Evolutionary conservation across 305 asterid species (phyloP).

Genomic region (Ilex paraguariensis): DNA sequence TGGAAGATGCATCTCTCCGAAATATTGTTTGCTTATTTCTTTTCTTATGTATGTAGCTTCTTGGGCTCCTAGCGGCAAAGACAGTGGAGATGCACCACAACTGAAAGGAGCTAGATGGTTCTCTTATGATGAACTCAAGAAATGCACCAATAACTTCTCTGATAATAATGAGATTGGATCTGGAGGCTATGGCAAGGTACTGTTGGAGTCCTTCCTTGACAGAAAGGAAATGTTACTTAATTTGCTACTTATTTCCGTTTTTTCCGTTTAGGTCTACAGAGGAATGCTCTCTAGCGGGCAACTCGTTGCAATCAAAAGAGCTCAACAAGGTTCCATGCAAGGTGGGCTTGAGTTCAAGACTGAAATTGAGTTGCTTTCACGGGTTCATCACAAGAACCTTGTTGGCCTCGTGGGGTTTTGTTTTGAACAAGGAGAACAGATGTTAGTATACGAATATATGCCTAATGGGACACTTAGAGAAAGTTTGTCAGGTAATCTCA

Average conservation of each 20-base stretch:
- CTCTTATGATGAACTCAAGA: conserved; percentile 89
- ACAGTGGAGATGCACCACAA: conserved; percentile 95
- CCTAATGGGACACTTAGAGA: conserved; percentile 76
- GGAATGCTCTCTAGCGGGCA: conserved; percentile 70
- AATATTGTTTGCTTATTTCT: not conserved
- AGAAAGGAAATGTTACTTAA: not conserved
- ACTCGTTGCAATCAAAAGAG: conserved; percentile 74
- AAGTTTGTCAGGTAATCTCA: conserved; percentile 55
- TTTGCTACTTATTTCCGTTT: conserved; percentile 4
- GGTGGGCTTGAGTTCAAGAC: conserved; percentile 94
- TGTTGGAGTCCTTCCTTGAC: not conserved
- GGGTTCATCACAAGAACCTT: conserved; percentile 96
- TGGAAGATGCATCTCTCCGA: not conserved
- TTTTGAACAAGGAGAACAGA: conserved; percentile 91
- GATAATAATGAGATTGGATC: conserved; percentile 76
- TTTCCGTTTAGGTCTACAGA: conserved; percentile 58
- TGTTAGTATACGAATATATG: conserved; percentile 90
- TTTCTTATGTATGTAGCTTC: conserved; percentile 41
- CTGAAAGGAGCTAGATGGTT: conserved; percentile 97
- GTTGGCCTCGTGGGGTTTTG: conserved; percentile 91
- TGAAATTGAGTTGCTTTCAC: conserved; percentile 89
- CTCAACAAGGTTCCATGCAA: conserved; percentile 81
- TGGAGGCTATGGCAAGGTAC: conserved; percentile 96
- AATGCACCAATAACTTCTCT: conserved; percentile 73
- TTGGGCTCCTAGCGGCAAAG: conserved; percentile 85